Base-by-base conservation (phyloP, 1,139 yeast genomes). In the Pichia sp. region DNA sequence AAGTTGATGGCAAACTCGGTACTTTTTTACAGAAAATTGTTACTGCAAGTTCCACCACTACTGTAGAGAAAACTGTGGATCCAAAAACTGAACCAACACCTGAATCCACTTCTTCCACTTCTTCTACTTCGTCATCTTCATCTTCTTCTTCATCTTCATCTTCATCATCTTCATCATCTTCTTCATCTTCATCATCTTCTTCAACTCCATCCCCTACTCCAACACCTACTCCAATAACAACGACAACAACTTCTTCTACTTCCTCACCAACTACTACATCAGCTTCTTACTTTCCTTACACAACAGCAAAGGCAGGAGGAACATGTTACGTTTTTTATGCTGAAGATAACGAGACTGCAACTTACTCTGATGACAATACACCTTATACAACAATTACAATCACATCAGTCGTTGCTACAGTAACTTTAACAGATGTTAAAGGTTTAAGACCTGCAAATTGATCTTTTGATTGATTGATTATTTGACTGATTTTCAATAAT, bases 261-360 rank as follows among this genome's bases (percentile, higher is more conserved):
- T 24, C 45, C n/a, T 26, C 48, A n/a, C 36, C 49, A 4, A 18
- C 45, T 10, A 25, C 47, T 6, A 31, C 44, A 10, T 22, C 47
- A 28, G 24, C 46, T n/a, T 28, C 38, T 15, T 57, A 48, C 40
- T 52, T 58, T 15, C 50, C 64, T 4, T 60, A 58, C 44, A 49
- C 54, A 19, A 60, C 64, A 1, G 56, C 51, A 31, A 47, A 52
- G 7, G 41, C 42, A 2, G 51, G 42, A 30, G 63, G 64, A 12
- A 57, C 59, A 1, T 60, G 64, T 43, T 56, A 49, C 41, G 56
- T 61, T n/a, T 54, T 54, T 51, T 60, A 60, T 38, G 64, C 60
- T 3, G 61, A 58, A 38, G 61, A 52, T 33, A 52, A 47, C 19
- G 43, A 36, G 17, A 51, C 53, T 11, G 46, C 55, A 4, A 41